Conservation (phyloP, 345 rosid genomes). For the Anacardium occidentale region DNA sequence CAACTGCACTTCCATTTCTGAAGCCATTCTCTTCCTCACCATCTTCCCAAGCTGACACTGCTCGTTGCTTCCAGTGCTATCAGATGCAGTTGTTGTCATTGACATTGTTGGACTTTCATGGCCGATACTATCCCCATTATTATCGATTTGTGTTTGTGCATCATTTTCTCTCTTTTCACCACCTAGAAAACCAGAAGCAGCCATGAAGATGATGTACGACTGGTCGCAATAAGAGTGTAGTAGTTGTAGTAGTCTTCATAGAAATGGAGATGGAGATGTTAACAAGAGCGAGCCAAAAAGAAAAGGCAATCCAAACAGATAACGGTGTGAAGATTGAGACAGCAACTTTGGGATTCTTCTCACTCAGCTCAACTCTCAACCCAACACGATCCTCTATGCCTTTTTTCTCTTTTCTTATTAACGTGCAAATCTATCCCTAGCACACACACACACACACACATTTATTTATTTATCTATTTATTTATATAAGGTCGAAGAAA, state of each 20-base stretch:
- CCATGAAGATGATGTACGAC: constrained; percentile 32
- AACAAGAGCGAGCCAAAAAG: background rate
- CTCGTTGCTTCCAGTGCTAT: constrained; percentile 23
- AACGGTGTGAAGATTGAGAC: constrained; percentile 40
- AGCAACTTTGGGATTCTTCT: constrained; percentile 41
- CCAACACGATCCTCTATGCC: constrained; percentile 42
- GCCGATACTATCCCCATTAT: too few species aligned
- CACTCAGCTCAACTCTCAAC: constrained; percentile 12
- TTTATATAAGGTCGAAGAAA: too few species aligned
- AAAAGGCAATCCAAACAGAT: constrained; percentile 46
- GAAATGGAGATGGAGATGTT: background rate
- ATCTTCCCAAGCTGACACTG: constrained; percentile 29
- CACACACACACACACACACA: too few species aligned
- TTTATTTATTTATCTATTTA: too few species aligned
- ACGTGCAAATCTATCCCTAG: too few species aligned
- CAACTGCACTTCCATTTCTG: constrained; percentile 57
- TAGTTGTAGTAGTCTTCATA: too few species aligned
- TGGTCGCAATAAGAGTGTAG: background rate
- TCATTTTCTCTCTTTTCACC: constrained; percentile 23
- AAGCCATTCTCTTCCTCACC: constrained; percentile 83
- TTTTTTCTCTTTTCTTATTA: background rate
- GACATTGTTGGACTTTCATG: constrained; percentile 10
- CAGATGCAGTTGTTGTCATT: constrained; percentile 20
- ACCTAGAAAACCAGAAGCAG: constrained; percentile 36
- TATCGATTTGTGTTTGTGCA: too few species aligned